Base-by-base conservation (phyloP, 192 early-diverging fungal species). In the Linnemannia zychae region DNA sequence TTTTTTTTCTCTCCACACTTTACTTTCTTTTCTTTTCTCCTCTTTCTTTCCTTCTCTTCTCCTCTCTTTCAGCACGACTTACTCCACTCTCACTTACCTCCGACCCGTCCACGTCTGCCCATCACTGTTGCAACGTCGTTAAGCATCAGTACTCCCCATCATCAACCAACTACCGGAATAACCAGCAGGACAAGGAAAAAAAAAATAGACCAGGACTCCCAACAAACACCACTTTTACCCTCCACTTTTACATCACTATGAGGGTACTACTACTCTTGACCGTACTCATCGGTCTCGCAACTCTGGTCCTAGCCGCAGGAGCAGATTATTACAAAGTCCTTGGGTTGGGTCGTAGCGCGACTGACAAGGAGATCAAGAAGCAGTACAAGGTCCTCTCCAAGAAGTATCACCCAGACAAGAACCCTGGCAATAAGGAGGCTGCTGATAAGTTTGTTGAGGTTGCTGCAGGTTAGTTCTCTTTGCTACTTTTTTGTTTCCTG, bases 391-490 rank as follows among this genome's bases (percentile, higher is more conserved):
- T 93, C 33, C 89, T 97, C 65, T 96, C 96, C 67, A 95, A 94
- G 77, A 95, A 96, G 78, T 96, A 96, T 86, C 96, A 96, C 71
- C 96, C 96, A 1, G 96, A 97, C 82, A 95, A 95, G 87, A 96
- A 96, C 78, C 97, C 95, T 1, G 38, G 94, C 33, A 91, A 98
- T 84, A 94, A 96, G 75, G 89, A 91, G 44, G 94, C 95, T 4
- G 94, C 98, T 77, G 91, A 92, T 71, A 97, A 97, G 84, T 98
- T 98, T 80, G 93, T 98, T 44, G 95, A 97, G 88, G 82, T 97
- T 16, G 93, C 96, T 9, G 87, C 97, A 85, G 95, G 94, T 94
- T 91, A 73, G 1, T 53, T 22, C 22, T 67, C 22, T 4, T 33
- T 47, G 44, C 40, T n/a, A n/a, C 73, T 36, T 36, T 15, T 63